These are phyloP conservation scores for Nitzschia palea DNA, from an alignment of 108 stramenopile species.

Conservation along the genomic window DNA sequence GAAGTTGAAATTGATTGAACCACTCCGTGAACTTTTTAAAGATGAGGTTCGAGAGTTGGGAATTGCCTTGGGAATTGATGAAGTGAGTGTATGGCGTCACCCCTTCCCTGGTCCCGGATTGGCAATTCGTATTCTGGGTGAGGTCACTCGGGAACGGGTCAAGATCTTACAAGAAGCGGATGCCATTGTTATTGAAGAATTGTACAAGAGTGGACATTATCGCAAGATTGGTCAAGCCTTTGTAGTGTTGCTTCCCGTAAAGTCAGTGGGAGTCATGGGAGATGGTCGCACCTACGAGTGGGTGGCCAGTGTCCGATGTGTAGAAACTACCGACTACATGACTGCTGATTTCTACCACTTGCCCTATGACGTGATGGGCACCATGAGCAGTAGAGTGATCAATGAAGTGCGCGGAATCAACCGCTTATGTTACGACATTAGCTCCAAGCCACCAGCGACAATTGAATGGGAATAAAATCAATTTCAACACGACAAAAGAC, in stretches of 20 bases:
- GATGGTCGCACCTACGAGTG: slow-evolving; percentile 95
- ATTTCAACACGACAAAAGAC: too few relatives aligned
- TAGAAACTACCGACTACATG: slow-evolving; percentile 98
- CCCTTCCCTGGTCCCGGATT: slow-evolving; percentile 99
- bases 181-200: slow-evolving; percentile 94
- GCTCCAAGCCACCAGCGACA: slow-evolving; percentile 99
- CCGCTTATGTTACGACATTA: slow-evolving; percentile 96
- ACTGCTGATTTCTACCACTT: slow-evolving; percentile 98
- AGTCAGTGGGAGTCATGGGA: slow-evolving; percentile 98
- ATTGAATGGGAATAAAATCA: slow-evolving; percentile 96
- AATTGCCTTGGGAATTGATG: slow-evolving; percentile 93
- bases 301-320: slow-evolving; percentile 90
- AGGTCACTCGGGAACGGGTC: slow-evolving; percentile 86
- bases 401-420: slow-evolving; percentile 98
- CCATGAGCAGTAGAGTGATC: slow-evolving; percentile 94
- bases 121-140: slow-evolving; percentile 95
- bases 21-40: slow-evolving; percentile 98
- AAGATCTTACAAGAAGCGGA: slow-evolving; percentile 95
- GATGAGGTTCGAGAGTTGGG: slow-evolving; percentile 95
- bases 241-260: slow-evolving; percentile 94
- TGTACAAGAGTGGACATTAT: slow-evolving; percentile 88
- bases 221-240: slow-evolving; percentile 97
- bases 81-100: slow-evolving; percentile 94
- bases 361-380: slow-evolving; percentile 93
- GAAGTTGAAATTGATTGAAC: slow-evolving; percentile 97